Conservation (phyloP, 768 basidiomycete species). For the Hypholoma sublateritium region DNA sequence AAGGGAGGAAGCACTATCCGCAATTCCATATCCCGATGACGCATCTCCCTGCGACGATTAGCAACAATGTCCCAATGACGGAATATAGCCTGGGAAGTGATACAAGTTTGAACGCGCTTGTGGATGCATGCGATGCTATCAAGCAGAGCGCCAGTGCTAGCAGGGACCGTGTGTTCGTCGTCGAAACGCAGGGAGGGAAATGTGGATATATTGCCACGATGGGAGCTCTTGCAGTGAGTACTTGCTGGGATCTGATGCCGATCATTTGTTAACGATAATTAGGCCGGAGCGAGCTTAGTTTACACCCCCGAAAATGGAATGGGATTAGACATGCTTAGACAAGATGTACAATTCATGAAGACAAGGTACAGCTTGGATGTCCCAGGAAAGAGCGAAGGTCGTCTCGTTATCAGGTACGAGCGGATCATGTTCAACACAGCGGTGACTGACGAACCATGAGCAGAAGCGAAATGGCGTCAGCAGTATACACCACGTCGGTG, state of each 20-base stretch:
- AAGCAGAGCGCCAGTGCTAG: constrained; percentile 98
- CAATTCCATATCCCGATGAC: constrained; percentile 95
- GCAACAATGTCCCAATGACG: constrained; percentile 97
- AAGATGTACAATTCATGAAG: constrained; percentile 88
- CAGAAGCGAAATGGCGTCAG: constrained; percentile 86
- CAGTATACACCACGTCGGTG: constrained; percentile 88
- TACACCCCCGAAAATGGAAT: constrained; percentile 95
- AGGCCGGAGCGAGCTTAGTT: constrained; percentile 87
- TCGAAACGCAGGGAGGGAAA: constrained; percentile 96
- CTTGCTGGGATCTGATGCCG: not conserved
- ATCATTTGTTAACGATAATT: constrained; percentile 25
- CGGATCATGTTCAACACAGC: not conserved
- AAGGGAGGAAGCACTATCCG: constrained; percentile 80
- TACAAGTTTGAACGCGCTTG: constrained; percentile 96
- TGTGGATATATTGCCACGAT: constrained; percentile 95
- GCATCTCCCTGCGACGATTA: constrained; percentile 94
- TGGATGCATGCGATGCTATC: constrained; percentile 97
- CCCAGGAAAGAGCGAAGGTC: constrained; percentile 89
- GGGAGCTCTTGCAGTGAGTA: constrained; percentile 90
- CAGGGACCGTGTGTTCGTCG: constrained; percentile 93
- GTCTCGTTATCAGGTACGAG: constrained; percentile 85
- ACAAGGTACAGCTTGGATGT: constrained; percentile 82
- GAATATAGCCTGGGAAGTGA: constrained; percentile 96
- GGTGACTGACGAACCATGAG: constrained; percentile 4
- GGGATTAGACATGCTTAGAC: constrained; percentile 72